A percentile compares a stretch with the other conserved stretches of the same genome.
phyloP scores from a whole-genome alignment of 2,329 filamentous ascomycete genomes.

The Penicillium sp. region DNA sequence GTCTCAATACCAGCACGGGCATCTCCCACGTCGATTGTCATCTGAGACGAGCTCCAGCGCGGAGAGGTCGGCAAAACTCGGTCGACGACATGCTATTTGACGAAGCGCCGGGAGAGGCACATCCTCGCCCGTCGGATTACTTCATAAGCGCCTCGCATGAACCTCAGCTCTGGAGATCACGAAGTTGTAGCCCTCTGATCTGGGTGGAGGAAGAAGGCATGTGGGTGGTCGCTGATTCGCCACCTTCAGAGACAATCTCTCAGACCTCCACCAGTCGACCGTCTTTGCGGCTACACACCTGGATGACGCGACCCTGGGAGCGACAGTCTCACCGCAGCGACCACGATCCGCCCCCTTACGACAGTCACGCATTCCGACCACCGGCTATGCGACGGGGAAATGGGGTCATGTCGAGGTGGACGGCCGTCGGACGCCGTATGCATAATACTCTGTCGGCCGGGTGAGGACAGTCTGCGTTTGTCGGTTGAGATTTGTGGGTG shows the following conservation, averaged over 20 bases:
- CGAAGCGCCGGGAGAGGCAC: neutral
- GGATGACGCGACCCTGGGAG: too few relatives aligned
- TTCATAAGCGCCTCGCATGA: neutral
- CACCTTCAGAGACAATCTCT: neutral
- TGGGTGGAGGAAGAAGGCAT: constrained; percentile 26
- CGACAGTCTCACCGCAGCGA: too few relatives aligned
- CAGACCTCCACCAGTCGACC: neutral
- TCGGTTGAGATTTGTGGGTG: too few relatives aligned
- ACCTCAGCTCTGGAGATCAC: neutral
- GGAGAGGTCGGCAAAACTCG: neutral
- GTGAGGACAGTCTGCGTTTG: too few relatives aligned
- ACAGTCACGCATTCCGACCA: constrained; percentile 19
- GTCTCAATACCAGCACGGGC: neutral
- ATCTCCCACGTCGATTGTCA: neutral
- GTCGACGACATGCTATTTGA: neutral
- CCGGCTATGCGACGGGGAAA: constrained; percentile 8
- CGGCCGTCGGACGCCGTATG: constrained; percentile 24
- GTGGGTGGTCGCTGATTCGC: constrained; percentile 23
- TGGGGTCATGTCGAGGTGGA: constrained; percentile 23
- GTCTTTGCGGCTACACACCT: neutral
- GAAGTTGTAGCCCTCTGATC: neutral
- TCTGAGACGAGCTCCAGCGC: neutral
- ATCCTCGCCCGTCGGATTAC: neutral
- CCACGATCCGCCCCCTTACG: constrained; percentile 28
- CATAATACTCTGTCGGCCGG: constrained; percentile 31